phyloP scores from a whole-genome alignment of 2,329 filamentous ascomycete genomes.

The Aspergillus neoniger region DNA sequence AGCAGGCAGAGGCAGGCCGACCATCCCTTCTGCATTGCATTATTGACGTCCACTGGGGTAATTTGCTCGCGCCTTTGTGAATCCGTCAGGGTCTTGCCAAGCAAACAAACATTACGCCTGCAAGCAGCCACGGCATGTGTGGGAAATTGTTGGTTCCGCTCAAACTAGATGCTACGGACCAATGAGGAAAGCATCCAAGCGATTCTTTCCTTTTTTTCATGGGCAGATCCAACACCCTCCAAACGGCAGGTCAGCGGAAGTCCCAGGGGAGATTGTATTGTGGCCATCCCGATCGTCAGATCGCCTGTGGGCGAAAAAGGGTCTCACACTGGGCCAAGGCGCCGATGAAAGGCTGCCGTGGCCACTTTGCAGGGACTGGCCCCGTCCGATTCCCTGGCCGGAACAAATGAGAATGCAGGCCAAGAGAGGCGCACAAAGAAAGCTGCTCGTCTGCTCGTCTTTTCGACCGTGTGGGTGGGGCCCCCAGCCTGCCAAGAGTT shows the following conservation, averaged over 20 bases:
- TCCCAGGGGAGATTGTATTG: not conserved
- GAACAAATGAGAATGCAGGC: not conserved
- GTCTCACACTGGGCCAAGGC: not conserved
- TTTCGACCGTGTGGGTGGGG: not conserved
- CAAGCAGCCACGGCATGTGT: constrained; percentile 7
- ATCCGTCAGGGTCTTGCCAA: not conserved
- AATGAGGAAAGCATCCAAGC: not conserved
- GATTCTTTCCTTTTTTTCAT: not conserved
- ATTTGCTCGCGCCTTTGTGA: not conserved
- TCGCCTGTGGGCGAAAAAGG: not conserved
- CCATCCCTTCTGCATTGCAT: constrained; percentile 10
- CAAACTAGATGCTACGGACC: not conserved
- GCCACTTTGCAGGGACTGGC: not conserved
- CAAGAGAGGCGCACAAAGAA: not conserved
- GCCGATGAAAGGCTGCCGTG: not conserved
- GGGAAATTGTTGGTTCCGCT: constrained; percentile 1
- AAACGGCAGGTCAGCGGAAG: not conserved
- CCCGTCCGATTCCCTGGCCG: not conserved
- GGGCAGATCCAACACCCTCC: not conserved
- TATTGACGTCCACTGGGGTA: not conserved
- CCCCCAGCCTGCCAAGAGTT: not conserved
- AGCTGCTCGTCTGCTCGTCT: not conserved
- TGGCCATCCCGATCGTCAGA: constrained; percentile 5
- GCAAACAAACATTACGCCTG: not conserved
- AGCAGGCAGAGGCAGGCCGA: constrained; percentile 10